Conservation (phyloP, 2,329 filamentous ascomycete species). For the Elsinoe fawcettii region DNA sequence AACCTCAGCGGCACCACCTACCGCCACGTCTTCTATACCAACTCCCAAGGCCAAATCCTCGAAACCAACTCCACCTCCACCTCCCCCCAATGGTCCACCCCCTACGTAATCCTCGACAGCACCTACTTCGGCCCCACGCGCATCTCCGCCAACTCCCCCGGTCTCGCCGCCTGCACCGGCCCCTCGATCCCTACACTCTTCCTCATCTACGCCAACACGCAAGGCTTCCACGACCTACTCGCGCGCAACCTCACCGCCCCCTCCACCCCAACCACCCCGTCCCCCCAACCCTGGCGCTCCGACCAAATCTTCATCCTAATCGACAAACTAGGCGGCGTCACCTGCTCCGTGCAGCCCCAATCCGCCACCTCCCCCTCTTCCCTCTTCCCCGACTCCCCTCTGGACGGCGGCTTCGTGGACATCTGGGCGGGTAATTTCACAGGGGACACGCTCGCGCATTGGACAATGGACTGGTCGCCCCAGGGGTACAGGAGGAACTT, state of each 20-base stretch:
- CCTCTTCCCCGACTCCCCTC: neutral
- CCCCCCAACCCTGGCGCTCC: neutral
- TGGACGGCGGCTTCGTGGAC: neutral
- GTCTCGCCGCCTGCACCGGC: neutral
- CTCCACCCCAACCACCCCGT: neutral
- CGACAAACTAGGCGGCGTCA: neutral
- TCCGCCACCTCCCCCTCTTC: neutral
- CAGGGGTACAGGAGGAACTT: neutral
- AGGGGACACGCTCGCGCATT: neutral
- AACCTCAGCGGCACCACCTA: neutral
- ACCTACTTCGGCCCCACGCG: neutral
- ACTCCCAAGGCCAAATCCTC: constrained; percentile 3
- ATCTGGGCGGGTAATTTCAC: neutral
- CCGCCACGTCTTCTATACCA: constrained; percentile 3
- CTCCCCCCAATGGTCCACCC: neutral
- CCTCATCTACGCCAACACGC: constrained; percentile 1
- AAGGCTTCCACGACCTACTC: neutral
- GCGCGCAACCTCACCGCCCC: neutral
- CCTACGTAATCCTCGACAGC: neutral
- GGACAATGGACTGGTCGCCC: neutral
- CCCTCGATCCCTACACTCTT: neutral
- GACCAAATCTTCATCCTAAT: neutral
- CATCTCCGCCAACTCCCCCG: neutral
- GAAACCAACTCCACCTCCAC: constrained; percentile 4
- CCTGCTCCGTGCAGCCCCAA: neutral